Evolutionary conservation across 345 rosid genomes (phyloP).

Genomic region (Populus pruinosa): DNA sequence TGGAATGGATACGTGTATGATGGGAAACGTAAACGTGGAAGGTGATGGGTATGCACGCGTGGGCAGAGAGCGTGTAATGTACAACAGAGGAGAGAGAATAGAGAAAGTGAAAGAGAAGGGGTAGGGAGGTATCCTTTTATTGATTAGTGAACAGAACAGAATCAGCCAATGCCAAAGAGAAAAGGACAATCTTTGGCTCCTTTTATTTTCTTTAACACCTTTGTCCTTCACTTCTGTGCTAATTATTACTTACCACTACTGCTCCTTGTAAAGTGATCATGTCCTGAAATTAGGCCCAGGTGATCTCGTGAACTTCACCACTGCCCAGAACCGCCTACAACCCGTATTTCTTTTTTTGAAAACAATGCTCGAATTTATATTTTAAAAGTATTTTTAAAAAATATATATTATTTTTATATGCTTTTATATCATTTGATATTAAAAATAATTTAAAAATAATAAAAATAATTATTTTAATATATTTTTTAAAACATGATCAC

Average conservation of each 20-base stretch:
- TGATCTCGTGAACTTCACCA: neutral
- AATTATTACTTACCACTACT: neutral
- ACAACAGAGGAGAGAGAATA: neutral
- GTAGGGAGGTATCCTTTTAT: neutral
- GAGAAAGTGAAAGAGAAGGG: neutral
- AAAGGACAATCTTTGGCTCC: constrained; percentile 17
- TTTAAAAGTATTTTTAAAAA: too few relatives aligned
- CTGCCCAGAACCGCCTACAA: neutral
- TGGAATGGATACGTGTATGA: neutral
- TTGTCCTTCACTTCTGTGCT: neutral
- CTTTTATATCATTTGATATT: too few relatives aligned
- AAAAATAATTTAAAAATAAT: too few relatives aligned
- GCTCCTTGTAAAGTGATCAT: neutral
- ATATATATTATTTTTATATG: too few relatives aligned
- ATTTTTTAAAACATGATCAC: too few relatives aligned
- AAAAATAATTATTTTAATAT: too few relatives aligned
- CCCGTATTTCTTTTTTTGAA: neutral
- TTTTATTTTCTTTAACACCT: constrained; percentile 2
- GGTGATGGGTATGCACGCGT: neutral
- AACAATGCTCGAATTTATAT: too few relatives aligned
- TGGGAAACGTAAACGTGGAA: neutral
- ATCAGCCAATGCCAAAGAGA: constrained; percentile 20
- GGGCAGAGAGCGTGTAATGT: neutral
- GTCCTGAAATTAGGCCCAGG: neutral
- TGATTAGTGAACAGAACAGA: neutral